These are phyloP conservation scores for Colletotrichum sp. DNA, from an alignment of 2,329 filamentous ascomycete genomes.

Conservation along the genomic window DNA sequence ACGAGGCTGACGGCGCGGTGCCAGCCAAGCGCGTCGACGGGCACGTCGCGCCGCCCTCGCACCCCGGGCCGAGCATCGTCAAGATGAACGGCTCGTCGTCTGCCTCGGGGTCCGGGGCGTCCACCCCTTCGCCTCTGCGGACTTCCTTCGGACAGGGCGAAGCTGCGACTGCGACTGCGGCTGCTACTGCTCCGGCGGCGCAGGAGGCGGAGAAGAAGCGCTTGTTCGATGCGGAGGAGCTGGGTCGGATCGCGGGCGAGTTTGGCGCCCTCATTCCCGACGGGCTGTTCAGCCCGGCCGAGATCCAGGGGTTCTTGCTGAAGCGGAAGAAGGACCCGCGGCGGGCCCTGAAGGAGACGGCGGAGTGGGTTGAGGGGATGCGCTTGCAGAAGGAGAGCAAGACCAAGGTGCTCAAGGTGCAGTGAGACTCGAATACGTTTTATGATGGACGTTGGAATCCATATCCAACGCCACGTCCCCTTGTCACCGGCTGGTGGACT, in stretches of 20 bases:
- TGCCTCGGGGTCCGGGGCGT: background rate
- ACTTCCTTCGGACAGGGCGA: background rate
- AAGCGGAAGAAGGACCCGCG: conserved; percentile 65
- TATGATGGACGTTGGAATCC: background rate
- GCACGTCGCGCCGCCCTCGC: conserved; percentile 1
- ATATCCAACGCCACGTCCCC: background rate
- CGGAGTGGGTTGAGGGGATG: conserved; percentile 58
- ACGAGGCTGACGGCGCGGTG: conserved; percentile 44
- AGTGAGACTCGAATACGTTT: conserved; percentile 34
- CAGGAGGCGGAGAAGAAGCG: conserved; percentile 15
- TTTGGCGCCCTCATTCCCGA: conserved; percentile 61
- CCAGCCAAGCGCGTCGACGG: conserved; percentile 14
- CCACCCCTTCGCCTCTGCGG: background rate
- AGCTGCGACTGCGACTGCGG: too few relatives aligned
- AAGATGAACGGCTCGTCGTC: conserved; percentile 6
- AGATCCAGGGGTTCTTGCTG: conserved; percentile 69
- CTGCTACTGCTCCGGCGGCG: background rate
- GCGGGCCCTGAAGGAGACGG: conserved; percentile 58
- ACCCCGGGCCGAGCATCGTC: background rate
- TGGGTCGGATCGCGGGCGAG: conserved; percentile 47
- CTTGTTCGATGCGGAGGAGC: conserved; percentile 34
- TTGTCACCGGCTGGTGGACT: background rate
- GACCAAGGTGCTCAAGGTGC: conserved; percentile 53
- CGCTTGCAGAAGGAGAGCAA: conserved; percentile 54
- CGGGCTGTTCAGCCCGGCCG: conserved; percentile 60